These are phyloP conservation scores for Platanus orientalis DNA, from an alignment of 164 flowering plant species.

Conservation along the genomic window DNA sequence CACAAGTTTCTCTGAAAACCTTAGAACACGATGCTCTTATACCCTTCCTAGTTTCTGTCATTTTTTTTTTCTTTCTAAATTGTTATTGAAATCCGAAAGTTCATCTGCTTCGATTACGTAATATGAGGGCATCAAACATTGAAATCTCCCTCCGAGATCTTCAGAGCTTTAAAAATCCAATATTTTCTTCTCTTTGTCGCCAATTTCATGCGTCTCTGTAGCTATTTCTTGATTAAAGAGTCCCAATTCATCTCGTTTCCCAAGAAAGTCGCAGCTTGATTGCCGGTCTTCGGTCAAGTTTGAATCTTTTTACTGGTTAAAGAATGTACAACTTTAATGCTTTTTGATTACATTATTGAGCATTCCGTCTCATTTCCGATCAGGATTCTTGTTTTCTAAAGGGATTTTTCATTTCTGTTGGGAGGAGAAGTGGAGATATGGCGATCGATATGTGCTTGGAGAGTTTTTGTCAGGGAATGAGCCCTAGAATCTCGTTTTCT, in stretches of 20 bases:
- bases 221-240: neutral
- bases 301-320: slow-evolving; percentile 4
- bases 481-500: slow-evolving; percentile 80
- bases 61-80: neutral
- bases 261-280: neutral
- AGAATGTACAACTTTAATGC: no score
- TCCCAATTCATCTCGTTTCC: neutral
- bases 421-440: slow-evolving; percentile 22
- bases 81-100: no score
- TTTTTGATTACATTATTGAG: no score
- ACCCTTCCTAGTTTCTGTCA: neutral
- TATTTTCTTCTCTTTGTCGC: slow-evolving; percentile 2
- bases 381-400: no score
- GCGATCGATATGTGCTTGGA: slow-evolving; percentile 60
- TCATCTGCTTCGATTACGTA: neutral
- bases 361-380: no score
- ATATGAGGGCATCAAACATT: neutral
- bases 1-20: no score
- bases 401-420: no score
- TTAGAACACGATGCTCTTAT: neutral
- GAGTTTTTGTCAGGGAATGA: slow-evolving; percentile 28
- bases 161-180: neutral
- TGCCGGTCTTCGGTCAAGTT: neutral
- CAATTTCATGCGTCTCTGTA: slow-evolving; percentile 1
- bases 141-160: slow-evolving; percentile 2